phyloP scores from a whole-genome alignment of 192 early-diverging fungal genomes.

The Endogone sp. region DNA sequence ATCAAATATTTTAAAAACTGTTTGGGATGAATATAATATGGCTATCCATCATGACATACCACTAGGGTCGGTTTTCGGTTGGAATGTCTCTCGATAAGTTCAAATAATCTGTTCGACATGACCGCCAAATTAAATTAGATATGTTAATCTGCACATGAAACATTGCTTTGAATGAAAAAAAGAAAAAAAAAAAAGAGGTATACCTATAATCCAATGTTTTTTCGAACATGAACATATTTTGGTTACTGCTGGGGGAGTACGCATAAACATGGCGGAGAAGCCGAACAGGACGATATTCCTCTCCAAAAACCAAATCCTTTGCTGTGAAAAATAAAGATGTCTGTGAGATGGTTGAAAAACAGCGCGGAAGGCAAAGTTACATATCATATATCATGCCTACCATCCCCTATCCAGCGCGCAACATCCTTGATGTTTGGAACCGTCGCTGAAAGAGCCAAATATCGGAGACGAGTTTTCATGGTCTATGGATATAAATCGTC shows the following conservation, averaged over 20 bases:
- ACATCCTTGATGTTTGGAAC: conserved; percentile 69
- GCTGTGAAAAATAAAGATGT: no score
- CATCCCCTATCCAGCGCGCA: conserved; percentile 45
- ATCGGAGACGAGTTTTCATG: conserved; percentile 18
- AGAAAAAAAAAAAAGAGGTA: no score
- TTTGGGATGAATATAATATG: background rate
- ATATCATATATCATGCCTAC: no score
- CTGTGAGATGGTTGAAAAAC: no score
- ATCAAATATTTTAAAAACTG: background rate
- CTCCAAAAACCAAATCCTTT: conserved; percentile 47
- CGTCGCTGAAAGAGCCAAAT: conserved; percentile 70
- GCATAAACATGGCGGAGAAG: conserved; percentile 48
- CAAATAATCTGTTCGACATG: conserved; percentile 20
- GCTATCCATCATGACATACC: no score
- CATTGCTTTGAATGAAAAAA: no score
- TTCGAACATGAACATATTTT: conserved; percentile 54
- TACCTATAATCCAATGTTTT: conserved; percentile 49
- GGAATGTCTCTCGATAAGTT: conserved; percentile 28
- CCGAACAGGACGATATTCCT: conserved; percentile 65
- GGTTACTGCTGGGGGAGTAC: conserved; percentile 16
- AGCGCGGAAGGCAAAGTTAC: no score
- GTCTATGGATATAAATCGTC: background rate
- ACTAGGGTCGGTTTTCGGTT: conserved; percentile 25
- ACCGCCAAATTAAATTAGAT: background rate
- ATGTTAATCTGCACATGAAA: no score